Evolutionary conservation across 2,329 filamentous ascomycete genomes (phyloP), one percentile per base, ranked within the genome.

Genomic region (Cladosporium sp.): DNA sequence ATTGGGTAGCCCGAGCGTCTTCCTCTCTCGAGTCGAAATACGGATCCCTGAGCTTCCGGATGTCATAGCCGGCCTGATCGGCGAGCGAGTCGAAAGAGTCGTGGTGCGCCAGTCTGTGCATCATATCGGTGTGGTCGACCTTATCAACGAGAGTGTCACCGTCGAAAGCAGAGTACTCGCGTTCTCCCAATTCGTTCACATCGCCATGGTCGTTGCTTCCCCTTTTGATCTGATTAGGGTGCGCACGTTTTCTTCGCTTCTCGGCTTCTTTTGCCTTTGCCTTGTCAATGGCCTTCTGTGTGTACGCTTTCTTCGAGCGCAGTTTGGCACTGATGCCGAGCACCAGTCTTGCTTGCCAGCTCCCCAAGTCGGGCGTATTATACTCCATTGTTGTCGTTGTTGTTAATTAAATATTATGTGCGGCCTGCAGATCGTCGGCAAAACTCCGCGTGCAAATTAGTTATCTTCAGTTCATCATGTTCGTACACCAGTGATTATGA

Each of bases 51-150:
- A 64, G 43, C 43, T 64, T 61, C 20, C 50, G 37, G 38, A 59
- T 51, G 12, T 59, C 56, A 25, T 51, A 51, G 42, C 47, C 50
- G 4, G 49, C 50, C 19, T 67, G 56, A 20, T 72, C 70, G 3
- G 67, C 63, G 8, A 72, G 60, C 1, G 70, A 69, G 58, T 75
- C 73, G 50, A 70, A 70, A 8, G 68, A 72, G 55, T 72, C 72
- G 43, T 70, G 66, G 59, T 72, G 71, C 1, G 69, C 69, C 8
- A 75, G 67, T 25, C 69, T 64, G 58, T 75, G 73, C 62, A 75
- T 63, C 68, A 75, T 72, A 12, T 73, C 71, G 11, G 72, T 74
- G 49, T 72, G 63, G 55, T 75, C 73, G 19, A 65, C 63, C 65
- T 60, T 56, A 62, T 69, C 34, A 51, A 60, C 59, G 3, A 63